Evolutionary conservation across 257 asterid genomes (phyloP).

Genomic region (Solanum etuberosum): DNA sequence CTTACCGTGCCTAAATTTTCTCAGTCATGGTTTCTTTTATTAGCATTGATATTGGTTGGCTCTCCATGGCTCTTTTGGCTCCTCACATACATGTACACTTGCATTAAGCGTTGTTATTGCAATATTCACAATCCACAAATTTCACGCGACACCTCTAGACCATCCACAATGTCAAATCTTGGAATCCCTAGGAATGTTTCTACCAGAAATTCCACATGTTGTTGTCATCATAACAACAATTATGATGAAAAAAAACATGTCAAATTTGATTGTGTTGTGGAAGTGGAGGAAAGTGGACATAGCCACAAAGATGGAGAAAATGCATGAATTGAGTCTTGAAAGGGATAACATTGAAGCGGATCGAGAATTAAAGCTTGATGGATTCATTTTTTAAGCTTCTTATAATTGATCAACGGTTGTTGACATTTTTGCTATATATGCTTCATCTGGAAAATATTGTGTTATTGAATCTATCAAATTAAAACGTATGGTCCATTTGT

Average conservation of each 20-base stretch:
- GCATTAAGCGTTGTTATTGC: slow-evolving; percentile 30
- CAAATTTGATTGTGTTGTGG: not conserved
- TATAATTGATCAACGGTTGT: not conserved
- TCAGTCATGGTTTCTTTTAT: slow-evolving; percentile 50
- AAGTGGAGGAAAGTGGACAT: not conserved
- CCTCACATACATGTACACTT: slow-evolving; percentile 39
- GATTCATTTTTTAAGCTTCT: not conserved
- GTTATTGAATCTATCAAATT: not conserved
- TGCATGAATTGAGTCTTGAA: not conserved
- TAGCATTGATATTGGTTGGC: slow-evolving; percentile 51
- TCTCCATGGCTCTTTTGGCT: slow-evolving; percentile 73
- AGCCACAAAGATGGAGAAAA: not conserved
- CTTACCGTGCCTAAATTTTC: slow-evolving; percentile 37
- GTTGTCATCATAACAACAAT: too few species aligned
- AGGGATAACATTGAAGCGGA: not conserved
- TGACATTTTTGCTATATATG: not conserved
- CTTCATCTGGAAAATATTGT: not conserved
- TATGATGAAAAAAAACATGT: not conserved
- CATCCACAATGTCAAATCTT: not conserved
- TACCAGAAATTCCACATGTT: not conserved
- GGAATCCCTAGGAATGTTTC: not conserved
- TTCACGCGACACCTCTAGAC: not conserved
- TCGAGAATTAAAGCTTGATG: not conserved
- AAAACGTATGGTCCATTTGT: not conserved
- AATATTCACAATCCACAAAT: not conserved